Percentiles rank a stretch among this genome's conserved stretches.
Conservation (phyloP, 768 basidiomycete species). For the Chalciporus piperatus region DNA sequence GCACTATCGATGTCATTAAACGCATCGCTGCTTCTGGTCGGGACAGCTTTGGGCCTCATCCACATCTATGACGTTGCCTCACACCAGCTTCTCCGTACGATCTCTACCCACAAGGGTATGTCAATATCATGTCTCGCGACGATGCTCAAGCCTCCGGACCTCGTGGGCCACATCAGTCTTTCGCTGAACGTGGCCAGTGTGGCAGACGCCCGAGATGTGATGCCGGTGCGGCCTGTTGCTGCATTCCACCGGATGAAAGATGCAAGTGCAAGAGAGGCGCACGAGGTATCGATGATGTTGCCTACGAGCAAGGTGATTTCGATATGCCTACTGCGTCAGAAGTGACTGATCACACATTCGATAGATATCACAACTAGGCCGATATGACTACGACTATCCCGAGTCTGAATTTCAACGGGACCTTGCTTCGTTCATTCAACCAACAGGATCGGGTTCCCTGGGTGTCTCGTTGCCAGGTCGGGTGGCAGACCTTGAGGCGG, state of each 20-base stretch:
- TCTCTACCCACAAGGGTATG: conserved; percentile 66
- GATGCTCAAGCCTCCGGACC: conserved; percentile 83
- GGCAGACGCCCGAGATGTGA: conserved; percentile 48
- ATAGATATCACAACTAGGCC: conserved; percentile 17
- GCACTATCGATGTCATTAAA: conserved; percentile 75
- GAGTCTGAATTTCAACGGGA: conserved; percentile 60
- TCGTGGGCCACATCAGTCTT: conserved; percentile 76
- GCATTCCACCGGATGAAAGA: conserved; percentile 77
- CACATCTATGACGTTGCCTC: conserved; percentile 87
- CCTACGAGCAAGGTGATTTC: conserved; percentile 44
- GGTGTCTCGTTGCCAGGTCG: conserved; percentile 48
- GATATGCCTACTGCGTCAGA: background rate
- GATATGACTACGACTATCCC: conserved; percentile 38
- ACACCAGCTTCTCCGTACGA: conserved; percentile 82
- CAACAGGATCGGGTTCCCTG: conserved; percentile 29
- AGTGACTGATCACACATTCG: background rate
- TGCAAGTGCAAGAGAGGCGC: conserved; percentile 58
- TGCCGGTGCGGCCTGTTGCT: conserved; percentile 63
- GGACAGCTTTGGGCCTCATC: conserved; percentile 70
- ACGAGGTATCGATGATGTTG: conserved; percentile 67
- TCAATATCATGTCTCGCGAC: conserved; percentile 72
- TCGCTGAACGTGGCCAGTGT: conserved; percentile 36
- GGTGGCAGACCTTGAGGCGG: conserved; percentile 67
- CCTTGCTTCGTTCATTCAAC: conserved; percentile 61
- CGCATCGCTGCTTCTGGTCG: conserved; percentile 75